These are phyloP conservation scores for Microstegium vimineum DNA, from an alignment of 176 grass and related monocot species.

Conservation along the genomic window DNA sequence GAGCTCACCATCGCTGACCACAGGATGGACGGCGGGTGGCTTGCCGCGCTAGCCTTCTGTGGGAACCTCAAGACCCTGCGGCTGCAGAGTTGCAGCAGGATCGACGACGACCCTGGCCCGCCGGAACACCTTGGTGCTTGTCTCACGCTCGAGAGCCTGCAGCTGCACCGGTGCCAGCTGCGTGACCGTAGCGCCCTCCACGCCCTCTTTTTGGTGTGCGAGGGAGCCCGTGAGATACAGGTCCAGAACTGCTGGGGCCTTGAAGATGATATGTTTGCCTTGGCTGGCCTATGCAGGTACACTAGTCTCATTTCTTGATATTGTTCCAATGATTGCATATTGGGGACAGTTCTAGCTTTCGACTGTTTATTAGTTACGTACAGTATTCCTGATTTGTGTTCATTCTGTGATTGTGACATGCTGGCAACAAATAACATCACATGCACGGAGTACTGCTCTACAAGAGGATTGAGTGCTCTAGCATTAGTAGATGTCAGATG, in stretches of 20 bases:
- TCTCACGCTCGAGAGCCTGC: slow-evolving; percentile 74
- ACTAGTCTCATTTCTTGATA: slow-evolving; percentile 20
- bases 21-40: slow-evolving; percentile 81
- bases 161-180: slow-evolving; percentile 77
- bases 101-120: slow-evolving; percentile 72
- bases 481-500: background rate
- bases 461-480: background rate
- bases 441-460: background rate
- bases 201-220: slow-evolving; percentile 84
- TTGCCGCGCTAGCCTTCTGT: slow-evolving; percentile 73
- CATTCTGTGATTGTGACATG: slow-evolving; percentile 25
- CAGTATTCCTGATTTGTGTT: slow-evolving; percentile 13
- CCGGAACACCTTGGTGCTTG: slow-evolving; percentile 82
- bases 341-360: slow-evolving; percentile 8
- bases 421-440: background rate
- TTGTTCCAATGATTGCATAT: slow-evolving; percentile 29
- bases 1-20: slow-evolving; percentile 77
- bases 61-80: slow-evolving; percentile 85
- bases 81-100: slow-evolving; percentile 61
- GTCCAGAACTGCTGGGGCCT: slow-evolving; percentile 92
- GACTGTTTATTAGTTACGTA: slow-evolving; percentile 37
- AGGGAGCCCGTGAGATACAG: slow-evolving; percentile 64
- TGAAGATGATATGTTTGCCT: slow-evolving; percentile 77
- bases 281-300: slow-evolving; percentile 71
- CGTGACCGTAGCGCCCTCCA: slow-evolving; percentile 52